These are phyloP conservation scores for Russula foetens DNA, from an alignment of 768 basidiomycete species.

Conservation along the genomic window DNA sequence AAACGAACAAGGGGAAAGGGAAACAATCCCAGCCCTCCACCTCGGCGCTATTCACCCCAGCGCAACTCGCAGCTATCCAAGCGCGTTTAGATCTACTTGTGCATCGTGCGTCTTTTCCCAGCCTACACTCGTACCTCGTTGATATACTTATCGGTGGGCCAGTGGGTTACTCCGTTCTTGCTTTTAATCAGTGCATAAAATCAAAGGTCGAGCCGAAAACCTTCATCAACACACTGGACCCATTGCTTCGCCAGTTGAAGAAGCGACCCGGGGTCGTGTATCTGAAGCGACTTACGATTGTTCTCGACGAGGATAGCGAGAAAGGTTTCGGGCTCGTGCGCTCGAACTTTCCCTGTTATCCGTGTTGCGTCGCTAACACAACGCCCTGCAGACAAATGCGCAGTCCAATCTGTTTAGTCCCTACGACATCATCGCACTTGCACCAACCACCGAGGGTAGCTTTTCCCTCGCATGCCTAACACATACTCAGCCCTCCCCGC, in stretches of 20 bases:
- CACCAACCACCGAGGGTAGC: constrained; percentile 61
- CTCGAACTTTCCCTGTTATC: constrained; percentile 1
- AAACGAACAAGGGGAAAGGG: constrained; percentile 50
- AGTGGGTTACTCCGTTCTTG: constrained; percentile 87
- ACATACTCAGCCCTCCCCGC: constrained; percentile 62
- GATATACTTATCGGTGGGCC: constrained; percentile 17
- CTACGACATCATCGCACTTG: constrained; percentile 73
- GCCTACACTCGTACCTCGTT: no score
- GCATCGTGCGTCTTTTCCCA: constrained; percentile 48
- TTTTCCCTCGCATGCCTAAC: constrained; percentile 78
- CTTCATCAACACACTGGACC: constrained; percentile 56
- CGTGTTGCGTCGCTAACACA: not conserved
- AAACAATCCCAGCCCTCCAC: constrained; percentile 35
- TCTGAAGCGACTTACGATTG: constrained; percentile 71
- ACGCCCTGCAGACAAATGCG: constrained; percentile 51
- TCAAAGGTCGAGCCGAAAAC: constrained; percentile 65
- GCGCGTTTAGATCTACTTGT: constrained; percentile 58
- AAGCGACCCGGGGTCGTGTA: constrained; percentile 52
- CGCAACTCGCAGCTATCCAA: constrained; percentile 54
- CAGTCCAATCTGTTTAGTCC: constrained; percentile 50
- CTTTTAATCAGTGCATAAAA: constrained; percentile 64
- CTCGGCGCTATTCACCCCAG: constrained; percentile 36
- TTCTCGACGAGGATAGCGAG: constrained; percentile 77
- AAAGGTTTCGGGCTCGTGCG: constrained; percentile 76
- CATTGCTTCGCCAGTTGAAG: constrained; percentile 51